These are phyloP conservation scores for Macaranga tanarius DNA, from an alignment of 441 rosid genomes.

Conservation along the genomic window DNA sequence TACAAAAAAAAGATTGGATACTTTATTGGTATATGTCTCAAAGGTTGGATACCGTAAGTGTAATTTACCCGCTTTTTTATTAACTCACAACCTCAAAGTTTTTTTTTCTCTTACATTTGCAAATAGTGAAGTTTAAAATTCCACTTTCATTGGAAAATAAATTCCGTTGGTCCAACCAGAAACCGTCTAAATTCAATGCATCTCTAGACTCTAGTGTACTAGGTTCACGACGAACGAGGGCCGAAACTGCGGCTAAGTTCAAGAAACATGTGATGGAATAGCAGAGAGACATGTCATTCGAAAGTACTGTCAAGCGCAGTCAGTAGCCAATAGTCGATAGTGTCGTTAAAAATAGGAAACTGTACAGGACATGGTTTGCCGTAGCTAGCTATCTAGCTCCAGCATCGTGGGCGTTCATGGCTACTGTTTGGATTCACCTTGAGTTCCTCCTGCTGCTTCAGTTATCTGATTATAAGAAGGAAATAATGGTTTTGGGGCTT, in stretches of 20 bases:
- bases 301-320: neutral
- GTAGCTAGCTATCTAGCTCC: neutral
- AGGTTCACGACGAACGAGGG: neutral
- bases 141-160: neutral
- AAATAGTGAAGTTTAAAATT: neutral
- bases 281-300: neutral
- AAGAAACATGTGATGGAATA: neutral
- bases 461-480: neutral
- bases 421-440: constrained; percentile 25
- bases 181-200: constrained; percentile 27
- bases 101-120: too few relatives aligned
- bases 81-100: too few relatives aligned
- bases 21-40: too few relatives aligned
- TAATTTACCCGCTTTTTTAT: too few relatives aligned
- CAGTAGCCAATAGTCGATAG: too few relatives aligned
- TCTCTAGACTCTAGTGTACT: neutral
- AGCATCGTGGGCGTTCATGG: neutral
- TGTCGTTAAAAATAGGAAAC: neutral
- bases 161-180: neutral
- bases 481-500: neutral
- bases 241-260: constrained; percentile 13
- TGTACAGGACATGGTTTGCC: neutral
- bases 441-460: constrained; percentile 32
- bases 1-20: too few relatives aligned
- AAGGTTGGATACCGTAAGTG: too few relatives aligned